Conservation (phyloP, 176 grass and related monocot species). For the Thinopyrum elongatum region DNA sequence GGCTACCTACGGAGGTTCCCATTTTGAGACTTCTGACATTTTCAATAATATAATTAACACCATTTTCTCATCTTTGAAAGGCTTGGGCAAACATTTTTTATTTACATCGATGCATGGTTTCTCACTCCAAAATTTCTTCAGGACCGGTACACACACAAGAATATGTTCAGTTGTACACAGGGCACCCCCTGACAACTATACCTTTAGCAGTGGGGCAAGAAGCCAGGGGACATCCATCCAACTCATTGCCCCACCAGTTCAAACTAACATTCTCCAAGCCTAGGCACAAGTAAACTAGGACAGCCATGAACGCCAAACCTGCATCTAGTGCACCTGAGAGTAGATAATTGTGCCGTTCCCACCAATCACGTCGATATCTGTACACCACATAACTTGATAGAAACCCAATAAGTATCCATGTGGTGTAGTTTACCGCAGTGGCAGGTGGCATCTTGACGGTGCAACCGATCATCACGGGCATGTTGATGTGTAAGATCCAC, state of each 20-base stretch:
- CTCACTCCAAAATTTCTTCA: no score
- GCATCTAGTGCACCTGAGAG: conserved; percentile 90
- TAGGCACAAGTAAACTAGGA: conserved; percentile 78
- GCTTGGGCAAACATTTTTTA: no score
- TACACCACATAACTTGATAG: conserved; percentile 83
- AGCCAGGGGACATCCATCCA: conserved; percentile 43
- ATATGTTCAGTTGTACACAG: no score
- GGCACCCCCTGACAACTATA: no score
- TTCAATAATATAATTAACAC: no score
- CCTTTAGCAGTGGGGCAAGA: no score
- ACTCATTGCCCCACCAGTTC: conserved; percentile 88
- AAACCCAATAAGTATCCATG: conserved; percentile 81
- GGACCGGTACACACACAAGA: no score
- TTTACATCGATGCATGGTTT: no score
- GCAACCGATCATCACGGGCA: conserved; percentile 65
- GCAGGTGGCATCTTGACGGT: conserved; percentile 71
- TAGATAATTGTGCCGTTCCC: conserved; percentile 85
- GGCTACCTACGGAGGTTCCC: no score
- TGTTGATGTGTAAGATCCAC: conserved; percentile 86
- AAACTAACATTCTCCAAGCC: conserved; percentile 64
- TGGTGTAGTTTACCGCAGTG: conserved; percentile 81
- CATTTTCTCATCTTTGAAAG: no score
- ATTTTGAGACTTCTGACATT: no score
- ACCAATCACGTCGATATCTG: conserved; percentile 67
- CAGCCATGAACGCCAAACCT: conserved; percentile 89